Evolutionary conservation across 139 green algal species (phyloP), one percentile per base, ranked within the genome.

Genomic region (Raphidocelis subcapitata): DNA sequence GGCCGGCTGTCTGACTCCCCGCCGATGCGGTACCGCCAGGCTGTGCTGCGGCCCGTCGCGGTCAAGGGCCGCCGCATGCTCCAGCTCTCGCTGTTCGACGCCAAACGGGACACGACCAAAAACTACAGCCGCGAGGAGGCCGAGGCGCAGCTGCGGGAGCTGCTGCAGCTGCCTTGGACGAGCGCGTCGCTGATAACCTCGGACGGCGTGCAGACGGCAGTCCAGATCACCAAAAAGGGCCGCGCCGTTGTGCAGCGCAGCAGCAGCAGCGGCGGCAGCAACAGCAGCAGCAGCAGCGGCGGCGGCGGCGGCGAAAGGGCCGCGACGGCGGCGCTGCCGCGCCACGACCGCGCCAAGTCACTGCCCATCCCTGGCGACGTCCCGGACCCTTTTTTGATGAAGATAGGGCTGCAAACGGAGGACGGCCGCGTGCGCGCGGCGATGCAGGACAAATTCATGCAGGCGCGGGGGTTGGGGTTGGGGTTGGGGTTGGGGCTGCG

Each of bases 341-440:
- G 73, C 24, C 82, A 90, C 68, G 78, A 90, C 69, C 64, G 82
- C 0, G 3, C 33, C n/a, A 90, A 90, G 76, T 65, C 67, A 2
- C 63, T 79, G 23, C 76, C 82, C 20, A 81, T 88, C 14, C 69
- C 74, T 18, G 60, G 67, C 33, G 61, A 54, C n/a, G 35, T 73
- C 1, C 36, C 73, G 3, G 82, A 90, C 37, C 79, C 82, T n/a
- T 91, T 91, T 72, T 61, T 91, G 46, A 65, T 81, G 51, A 36
- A 61, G 36, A 83, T 88, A 20, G 85, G 85, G 44, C 69, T 91
- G 36, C 79, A 85, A 55, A 84, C 75, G 2, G 33, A 65, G 20
- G 82, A 91, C 24, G 85, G 85, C 8, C 46, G 60, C 21, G 62
- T 88, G 18, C 76, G 76, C 20, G 81, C 81, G 18, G 51, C 62